Evolutionary conservation across 2,329 filamentous ascomycete genomes (phyloP).

Genomic region (Clarireedia sp.): DNA sequence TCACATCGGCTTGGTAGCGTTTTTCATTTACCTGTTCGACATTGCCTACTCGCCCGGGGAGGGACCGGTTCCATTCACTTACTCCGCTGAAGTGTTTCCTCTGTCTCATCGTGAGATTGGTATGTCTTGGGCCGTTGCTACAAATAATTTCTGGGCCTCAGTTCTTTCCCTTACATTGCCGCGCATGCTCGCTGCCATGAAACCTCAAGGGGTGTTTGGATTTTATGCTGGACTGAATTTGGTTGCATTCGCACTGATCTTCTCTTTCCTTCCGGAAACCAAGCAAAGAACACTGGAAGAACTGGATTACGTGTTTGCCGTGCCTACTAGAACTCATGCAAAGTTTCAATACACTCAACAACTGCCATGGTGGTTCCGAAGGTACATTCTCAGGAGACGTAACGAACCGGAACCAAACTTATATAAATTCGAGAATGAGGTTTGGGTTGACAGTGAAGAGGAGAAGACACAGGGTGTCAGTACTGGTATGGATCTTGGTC

Average conservation of each 20-base stretch:
- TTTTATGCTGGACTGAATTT: conserved; percentile 50
- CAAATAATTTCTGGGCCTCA: conserved; percentile 50
- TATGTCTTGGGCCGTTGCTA: conserved; percentile 56
- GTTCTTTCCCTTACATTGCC: conserved; percentile 50
- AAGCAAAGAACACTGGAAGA: conserved; percentile 37
- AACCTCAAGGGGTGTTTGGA: conserved; percentile 37
- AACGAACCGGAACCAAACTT: conserved; percentile 9
- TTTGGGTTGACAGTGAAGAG: not conserved
- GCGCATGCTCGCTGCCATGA: conserved; percentile 19
- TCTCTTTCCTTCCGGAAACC: conserved; percentile 50
- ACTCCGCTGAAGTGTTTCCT: conserved; percentile 56
- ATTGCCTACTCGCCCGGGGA: conserved; percentile 60
- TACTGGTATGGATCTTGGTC: not conserved
- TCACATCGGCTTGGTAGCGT: conserved; percentile 46
- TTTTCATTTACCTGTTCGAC: conserved; percentile 58
- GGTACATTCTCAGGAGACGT: conserved; percentile 27
- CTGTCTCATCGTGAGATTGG: conserved; percentile 56
- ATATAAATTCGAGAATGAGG: conserved; percentile 10
- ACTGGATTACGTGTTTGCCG: conserved; percentile 40
- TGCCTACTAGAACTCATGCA: conserved; percentile 26
- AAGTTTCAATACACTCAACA: conserved; percentile 24
- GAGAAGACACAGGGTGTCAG: not conserved
- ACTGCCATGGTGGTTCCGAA: conserved; percentile 20
- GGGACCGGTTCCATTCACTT: conserved; percentile 54
- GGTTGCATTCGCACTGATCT: conserved; percentile 47